A percentile compares a stretch with the other conserved stretches of the same genome.
Conservation (phyloP, 306 rosid genomes). For the Castanospermum australe region DNA sequence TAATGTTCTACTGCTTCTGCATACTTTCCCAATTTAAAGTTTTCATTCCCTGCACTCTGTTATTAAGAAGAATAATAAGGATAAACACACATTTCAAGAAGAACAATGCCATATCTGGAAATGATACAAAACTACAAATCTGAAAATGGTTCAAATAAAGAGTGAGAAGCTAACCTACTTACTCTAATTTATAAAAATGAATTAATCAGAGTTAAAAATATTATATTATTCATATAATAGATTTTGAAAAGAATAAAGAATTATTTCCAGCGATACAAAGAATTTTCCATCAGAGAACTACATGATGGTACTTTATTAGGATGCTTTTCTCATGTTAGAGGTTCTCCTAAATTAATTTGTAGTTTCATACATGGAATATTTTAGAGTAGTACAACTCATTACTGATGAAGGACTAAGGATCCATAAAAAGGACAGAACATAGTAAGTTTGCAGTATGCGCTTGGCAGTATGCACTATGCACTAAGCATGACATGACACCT, state of each 20-base stretch:
- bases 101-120: slow-evolving; percentile 23
- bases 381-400: not conserved
- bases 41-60: slow-evolving; percentile 87
- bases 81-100: slow-evolving; percentile 9
- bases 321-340: not conserved
- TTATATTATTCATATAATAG: not conserved
- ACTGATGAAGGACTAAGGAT: slow-evolving; percentile 2
- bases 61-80: slow-evolving; percentile 26
- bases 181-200: not conserved
- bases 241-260: slow-evolving; percentile 1
- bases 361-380: slow-evolving; percentile 20
- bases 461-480: not conserved
- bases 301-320: slow-evolving; percentile 15
- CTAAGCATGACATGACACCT: slow-evolving; percentile 5
- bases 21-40: slow-evolving; percentile 62
- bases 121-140: slow-evolving; percentile 19
- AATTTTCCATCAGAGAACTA: not conserved
- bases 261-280: not conserved
- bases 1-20: slow-evolving; percentile 78
- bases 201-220: not conserved
- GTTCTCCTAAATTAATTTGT: not conserved
- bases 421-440: not conserved
- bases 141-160: slow-evolving; percentile 8
- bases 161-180: not conserved
- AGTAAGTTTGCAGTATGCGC: not conserved